Evolutionary conservation across 179 eudicot species (phyloP).

Genomic region (Patellifolia procumbens): DNA sequence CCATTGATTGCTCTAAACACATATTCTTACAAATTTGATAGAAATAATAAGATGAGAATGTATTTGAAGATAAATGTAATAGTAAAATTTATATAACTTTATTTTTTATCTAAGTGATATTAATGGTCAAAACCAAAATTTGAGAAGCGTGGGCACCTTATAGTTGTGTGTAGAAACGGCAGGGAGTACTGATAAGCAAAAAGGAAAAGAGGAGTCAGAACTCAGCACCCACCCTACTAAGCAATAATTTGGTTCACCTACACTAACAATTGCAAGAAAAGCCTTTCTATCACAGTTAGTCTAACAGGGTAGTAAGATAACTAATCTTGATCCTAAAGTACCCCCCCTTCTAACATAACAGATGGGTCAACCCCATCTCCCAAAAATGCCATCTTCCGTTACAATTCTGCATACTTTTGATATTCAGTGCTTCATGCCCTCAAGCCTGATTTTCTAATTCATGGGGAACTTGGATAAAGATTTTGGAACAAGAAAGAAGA

Average conservation of each 20-base stretch:
- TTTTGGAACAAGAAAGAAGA: neutral
- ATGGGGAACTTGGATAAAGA: neutral
- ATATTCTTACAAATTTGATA: no score
- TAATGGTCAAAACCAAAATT: no score
- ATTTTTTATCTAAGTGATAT: no score
- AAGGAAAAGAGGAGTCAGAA: conserved; percentile 7
- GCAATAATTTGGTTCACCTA: neutral
- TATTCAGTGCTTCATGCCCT: neutral
- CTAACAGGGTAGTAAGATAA: no score
- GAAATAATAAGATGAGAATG: no score
- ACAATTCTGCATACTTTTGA: neutral
- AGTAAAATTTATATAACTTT: no score
- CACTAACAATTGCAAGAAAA: neutral
- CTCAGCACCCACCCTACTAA: neutral
- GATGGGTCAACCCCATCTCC: neutral
- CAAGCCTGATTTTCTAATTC: neutral
- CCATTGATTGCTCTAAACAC: no score
- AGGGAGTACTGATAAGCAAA: no score
- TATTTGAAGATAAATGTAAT: no score
- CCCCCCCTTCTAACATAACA: neutral
- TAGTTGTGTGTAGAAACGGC: no score
- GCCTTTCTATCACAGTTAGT: no score
- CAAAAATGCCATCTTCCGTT: neutral
- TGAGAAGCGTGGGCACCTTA: no score
- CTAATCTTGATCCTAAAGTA: neutral